A percentile compares a stretch with the other conserved stretches of the same genome.
These are phyloP conservation scores for Magnaporthiopsis rhizophila DNA, from an alignment of 2,329 filamentous ascomycete species.

Conservation along the genomic window DNA sequence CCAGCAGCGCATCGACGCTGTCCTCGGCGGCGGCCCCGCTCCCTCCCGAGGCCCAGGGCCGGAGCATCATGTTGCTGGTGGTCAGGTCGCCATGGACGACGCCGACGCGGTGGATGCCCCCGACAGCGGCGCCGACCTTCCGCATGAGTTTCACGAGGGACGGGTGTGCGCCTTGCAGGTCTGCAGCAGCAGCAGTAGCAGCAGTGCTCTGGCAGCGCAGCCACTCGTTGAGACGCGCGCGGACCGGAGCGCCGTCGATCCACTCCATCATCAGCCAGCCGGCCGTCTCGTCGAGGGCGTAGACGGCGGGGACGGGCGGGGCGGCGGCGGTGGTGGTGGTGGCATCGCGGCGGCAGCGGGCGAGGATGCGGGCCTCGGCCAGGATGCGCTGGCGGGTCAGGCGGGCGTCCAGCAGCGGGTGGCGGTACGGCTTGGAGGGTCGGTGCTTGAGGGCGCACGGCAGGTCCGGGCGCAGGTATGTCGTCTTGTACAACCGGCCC, in stretches of 20 bases:
- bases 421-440: slow-evolving; percentile 83
- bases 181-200: slow-evolving; percentile 16
- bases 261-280: slow-evolving; percentile 82
- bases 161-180: slow-evolving; percentile 20
- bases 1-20: slow-evolving; percentile 26
- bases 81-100: slow-evolving; percentile 94
- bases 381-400: slow-evolving; percentile 82
- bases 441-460: slow-evolving; percentile 85
- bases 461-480: slow-evolving; percentile 60
- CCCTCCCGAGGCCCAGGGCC: slow-evolving; percentile 27
- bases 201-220: slow-evolving; percentile 34
- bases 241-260: slow-evolving; percentile 66
- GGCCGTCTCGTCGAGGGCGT: slow-evolving; percentile 54
- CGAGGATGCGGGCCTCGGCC: slow-evolving; percentile 79
- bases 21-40: slow-evolving; percentile 11
- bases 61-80: slow-evolving; percentile 91
- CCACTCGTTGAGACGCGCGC: slow-evolving; percentile 61
- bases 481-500: slow-evolving; percentile 84
- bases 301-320: slow-evolving; percentile 62
- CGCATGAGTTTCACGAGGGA: slow-evolving; percentile 56
- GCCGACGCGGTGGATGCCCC: slow-evolving; percentile 71
- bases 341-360: slow-evolving; percentile 69
- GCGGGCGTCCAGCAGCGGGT: slow-evolving; percentile 79
- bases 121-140: slow-evolving; percentile 63
- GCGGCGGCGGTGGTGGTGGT: slow-evolving; percentile 49